These are phyloP conservation scores for Diphasiastrum complanatum DNA, from an alignment of 83 land plant genomes.

Conservation along the genomic window DNA sequence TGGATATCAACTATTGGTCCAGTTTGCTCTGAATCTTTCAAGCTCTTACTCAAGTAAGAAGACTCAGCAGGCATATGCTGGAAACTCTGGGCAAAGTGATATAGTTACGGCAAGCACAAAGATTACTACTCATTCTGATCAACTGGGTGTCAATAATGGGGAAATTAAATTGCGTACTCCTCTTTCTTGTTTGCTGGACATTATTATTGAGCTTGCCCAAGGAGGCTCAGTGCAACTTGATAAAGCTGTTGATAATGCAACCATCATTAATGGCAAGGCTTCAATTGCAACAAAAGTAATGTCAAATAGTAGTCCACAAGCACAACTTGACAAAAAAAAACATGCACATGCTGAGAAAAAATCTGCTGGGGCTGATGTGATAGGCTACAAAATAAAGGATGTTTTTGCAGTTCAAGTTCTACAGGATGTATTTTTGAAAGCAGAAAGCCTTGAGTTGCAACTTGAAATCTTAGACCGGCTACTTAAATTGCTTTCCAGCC, in stretches of 20 bases:
- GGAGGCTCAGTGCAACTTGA: slow-evolving; percentile 52
- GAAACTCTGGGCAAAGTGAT: no score
- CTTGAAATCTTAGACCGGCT: slow-evolving; percentile 85
- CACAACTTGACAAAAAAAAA: background rate
- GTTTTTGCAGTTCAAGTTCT: slow-evolving; percentile 83
- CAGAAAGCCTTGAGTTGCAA: slow-evolving; percentile 59
- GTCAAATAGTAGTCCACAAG: no score
- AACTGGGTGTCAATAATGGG: no score
- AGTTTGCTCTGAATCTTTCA: slow-evolving; percentile 60
- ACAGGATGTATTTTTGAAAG: slow-evolving; percentile 90
- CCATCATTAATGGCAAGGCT: no score
- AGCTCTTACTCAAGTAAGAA: no score
- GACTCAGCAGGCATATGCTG: no score
- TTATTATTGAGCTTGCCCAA: slow-evolving; percentile 77
- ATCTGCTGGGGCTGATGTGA: slow-evolving; percentile 44
- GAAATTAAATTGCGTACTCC: slow-evolving; percentile 30
- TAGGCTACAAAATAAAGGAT: slow-evolving; percentile 63
- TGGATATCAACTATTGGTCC: slow-evolving; percentile 90
- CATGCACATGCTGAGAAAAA: slow-evolving; percentile 39
- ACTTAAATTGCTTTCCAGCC: slow-evolving; percentile 80
- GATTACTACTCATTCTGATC: no score
- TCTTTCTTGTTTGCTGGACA: slow-evolving; percentile 78
- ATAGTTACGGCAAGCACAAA: no score
- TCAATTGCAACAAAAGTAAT: no score
- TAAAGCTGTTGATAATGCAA: slow-evolving; percentile 28